phyloP scores from a whole-genome alignment of 2,329 filamentous ascomycete genomes.

The Westerdykella sp. region DNA sequence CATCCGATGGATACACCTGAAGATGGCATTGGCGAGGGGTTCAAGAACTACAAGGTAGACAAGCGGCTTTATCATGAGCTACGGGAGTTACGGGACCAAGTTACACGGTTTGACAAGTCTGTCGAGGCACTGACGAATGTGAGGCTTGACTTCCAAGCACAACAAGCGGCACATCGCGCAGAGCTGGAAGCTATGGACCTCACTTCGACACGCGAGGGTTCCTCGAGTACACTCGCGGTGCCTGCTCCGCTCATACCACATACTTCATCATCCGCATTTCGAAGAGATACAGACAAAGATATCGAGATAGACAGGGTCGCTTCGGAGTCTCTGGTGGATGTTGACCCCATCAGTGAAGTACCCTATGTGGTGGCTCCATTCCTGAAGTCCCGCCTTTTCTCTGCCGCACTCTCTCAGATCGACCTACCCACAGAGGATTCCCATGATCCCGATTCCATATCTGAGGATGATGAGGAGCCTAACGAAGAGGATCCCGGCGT shows the following conservation, averaged over 20 bases:
- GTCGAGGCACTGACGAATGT: slow-evolving; percentile 23
- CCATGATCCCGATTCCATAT: no score
- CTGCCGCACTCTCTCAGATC: no score
- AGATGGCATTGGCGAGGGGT: slow-evolving; percentile 5
- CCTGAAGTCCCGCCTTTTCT: no score
- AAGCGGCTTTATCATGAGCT: slow-evolving; percentile 3
- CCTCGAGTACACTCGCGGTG: not conserved
- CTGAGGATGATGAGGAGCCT: no score
- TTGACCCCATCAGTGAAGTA: no score
- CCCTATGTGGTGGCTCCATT: no score
- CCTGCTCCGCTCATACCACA: slow-evolving; percentile 22
- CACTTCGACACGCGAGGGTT: no score
- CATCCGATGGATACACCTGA: slow-evolving; percentile 19
- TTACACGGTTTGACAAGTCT: slow-evolving; percentile 12
- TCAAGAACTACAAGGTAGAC: slow-evolving; percentile 23
- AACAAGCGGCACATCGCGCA: slow-evolving; percentile 7
- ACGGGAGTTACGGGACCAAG: no score
- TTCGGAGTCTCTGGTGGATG: no score
- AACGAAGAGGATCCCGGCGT: no score
- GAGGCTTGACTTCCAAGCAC: slow-evolving; percentile 20
- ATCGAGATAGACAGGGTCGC: no score
- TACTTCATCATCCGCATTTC: slow-evolving; percentile 9
- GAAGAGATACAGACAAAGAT: slow-evolving; percentile 4
- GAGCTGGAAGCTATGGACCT: not conserved
- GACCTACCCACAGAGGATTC: no score